Evolutionary conservation across 768 basidiomycete genomes (phyloP).

Genomic region (Psilocybe cubensis): DNA sequence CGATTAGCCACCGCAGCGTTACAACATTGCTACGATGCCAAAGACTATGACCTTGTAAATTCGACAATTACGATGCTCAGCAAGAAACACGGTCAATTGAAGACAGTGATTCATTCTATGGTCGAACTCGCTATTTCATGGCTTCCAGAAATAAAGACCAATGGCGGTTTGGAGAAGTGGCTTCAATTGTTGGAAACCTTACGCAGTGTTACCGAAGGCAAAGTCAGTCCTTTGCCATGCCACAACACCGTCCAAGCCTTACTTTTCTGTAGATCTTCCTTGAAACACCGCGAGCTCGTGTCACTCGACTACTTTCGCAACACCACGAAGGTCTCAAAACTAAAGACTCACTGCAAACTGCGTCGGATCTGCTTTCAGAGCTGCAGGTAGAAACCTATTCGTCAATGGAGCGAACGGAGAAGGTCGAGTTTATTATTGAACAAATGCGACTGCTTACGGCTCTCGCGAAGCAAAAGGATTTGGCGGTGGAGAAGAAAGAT

Average conservation of each 20-base stretch:
- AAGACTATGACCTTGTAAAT: constrained; percentile 74
- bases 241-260: neutral
- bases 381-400: constrained; percentile 99
- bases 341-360: constrained; percentile 79
- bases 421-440: constrained; percentile 97
- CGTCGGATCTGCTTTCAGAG: constrained; percentile 91
- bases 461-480: constrained; percentile 77
- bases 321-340: constrained; percentile 79
- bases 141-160: constrained; percentile 74
- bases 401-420: constrained; percentile 96
- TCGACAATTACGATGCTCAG: constrained; percentile 96
- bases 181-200: constrained; percentile 88
- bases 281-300: constrained; percentile 93
- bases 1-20: constrained; percentile 77
- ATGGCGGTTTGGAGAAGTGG: constrained; percentile 76
- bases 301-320: constrained; percentile 84
- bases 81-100: constrained; percentile 98
- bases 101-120: constrained; percentile 87
- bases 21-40: constrained; percentile 72
- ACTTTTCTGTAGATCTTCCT: constrained; percentile 78
- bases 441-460: constrained; percentile 92
- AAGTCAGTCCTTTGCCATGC: constrained; percentile 54
- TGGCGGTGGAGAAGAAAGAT: constrained; percentile 61
- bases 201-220: constrained; percentile 93
- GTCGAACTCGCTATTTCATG: constrained; percentile 86